phyloP scores from a whole-genome alignment of 768 basidiomycete genomes.

The Boletus bicolor region DNA sequence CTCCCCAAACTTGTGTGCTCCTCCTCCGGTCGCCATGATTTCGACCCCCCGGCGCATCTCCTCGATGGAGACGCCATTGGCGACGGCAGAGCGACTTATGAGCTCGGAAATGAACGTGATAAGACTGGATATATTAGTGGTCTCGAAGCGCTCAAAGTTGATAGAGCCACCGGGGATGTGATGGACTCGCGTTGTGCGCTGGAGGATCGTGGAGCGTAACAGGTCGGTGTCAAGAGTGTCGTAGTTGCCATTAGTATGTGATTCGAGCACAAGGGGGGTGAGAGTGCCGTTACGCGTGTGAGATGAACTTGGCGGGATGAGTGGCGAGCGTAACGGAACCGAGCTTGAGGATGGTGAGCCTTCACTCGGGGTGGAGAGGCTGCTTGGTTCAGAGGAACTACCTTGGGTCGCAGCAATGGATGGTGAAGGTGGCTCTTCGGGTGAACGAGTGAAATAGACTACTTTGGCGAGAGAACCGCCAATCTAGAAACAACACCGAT shows the following conservation, averaged over 20 bases:
- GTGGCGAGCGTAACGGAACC: conserved; percentile 17
- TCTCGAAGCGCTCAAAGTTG: conserved; percentile 97
- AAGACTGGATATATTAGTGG: conserved; percentile 79
- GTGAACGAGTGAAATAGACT: conserved; percentile 95
- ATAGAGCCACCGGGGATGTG: conserved; percentile 95
- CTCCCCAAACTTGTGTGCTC: conserved; percentile 92
- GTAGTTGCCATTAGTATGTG: conserved; percentile 30
- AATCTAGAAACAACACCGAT: conserved; percentile 51
- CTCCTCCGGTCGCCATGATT: conserved; percentile 97
- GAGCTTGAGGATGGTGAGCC: conserved; percentile 23
- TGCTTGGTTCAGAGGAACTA: conserved; percentile 46
- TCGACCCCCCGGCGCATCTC: conserved; percentile 92
- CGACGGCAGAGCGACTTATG: conserved; percentile 78
- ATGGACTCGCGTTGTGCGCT: conserved; percentile 51
- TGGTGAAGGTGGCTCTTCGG: conserved; percentile 78
- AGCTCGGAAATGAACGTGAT: conserved; percentile 84
- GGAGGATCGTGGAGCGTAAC: conserved; percentile 63
- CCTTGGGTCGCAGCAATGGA: conserved; percentile 60
- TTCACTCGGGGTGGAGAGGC: conserved; percentile 38
- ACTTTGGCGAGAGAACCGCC: conserved; percentile 98
- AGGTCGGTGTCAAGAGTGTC: conserved; percentile 39
- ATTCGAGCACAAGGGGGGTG: conserved; percentile 74
- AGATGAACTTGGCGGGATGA: conserved; percentile 28
- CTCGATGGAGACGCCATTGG: conserved; percentile 83
- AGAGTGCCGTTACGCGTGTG: conserved; percentile 64